phyloP scores from a whole-genome alignment of 2,329 filamentous ascomycete species.

The Aspergillus brunneoviolaceus region DNA sequence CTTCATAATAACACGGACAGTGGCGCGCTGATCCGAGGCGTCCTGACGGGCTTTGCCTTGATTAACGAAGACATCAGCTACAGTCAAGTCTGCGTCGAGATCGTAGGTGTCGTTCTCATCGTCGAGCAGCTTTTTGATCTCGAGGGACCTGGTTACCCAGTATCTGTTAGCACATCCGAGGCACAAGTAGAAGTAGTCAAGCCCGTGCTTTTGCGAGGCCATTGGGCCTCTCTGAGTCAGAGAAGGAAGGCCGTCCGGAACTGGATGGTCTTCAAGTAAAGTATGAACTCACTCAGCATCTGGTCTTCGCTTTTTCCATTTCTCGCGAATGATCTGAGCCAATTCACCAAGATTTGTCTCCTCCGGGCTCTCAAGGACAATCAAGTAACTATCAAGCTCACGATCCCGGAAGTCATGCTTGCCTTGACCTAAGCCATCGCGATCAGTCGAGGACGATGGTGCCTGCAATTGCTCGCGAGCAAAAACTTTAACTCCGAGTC shows the following conservation, averaged over 20 bases:
- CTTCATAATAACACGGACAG: slow-evolving; percentile 36
- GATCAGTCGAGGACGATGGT: slow-evolving; percentile 13
- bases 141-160: slow-evolving; percentile 28
- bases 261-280: neutral
- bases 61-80: slow-evolving; percentile 42
- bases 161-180: slow-evolving; percentile 6
- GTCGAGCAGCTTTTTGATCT: slow-evolving; percentile 41
- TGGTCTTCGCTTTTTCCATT: slow-evolving; percentile 36
- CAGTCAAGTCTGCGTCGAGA: slow-evolving; percentile 34
- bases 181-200: neutral
- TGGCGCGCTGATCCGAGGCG: slow-evolving; percentile 36
- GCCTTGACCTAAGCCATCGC: slow-evolving; percentile 15
- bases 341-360: slow-evolving; percentile 31
- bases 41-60: slow-evolving; percentile 35
- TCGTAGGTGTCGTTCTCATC: slow-evolving; percentile 33
- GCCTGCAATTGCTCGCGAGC: slow-evolving; percentile 27
- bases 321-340: slow-evolving; percentile 31
- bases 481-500: slow-evolving; percentile 37
- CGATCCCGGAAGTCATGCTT: slow-evolving; percentile 3
- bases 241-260: too few species aligned
- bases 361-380: slow-evolving; percentile 34
- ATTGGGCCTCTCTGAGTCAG: neutral
- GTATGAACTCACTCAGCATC: slow-evolving; percentile 30
- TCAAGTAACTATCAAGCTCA: slow-evolving; percentile 31
- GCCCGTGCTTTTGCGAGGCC: neutral